Percentiles rank a stretch among this genome's conserved stretches.
These are phyloP conservation scores for Xanthoceras sorbifolium DNA, from an alignment of 345 rosid species.

Conservation along the genomic window DNA sequence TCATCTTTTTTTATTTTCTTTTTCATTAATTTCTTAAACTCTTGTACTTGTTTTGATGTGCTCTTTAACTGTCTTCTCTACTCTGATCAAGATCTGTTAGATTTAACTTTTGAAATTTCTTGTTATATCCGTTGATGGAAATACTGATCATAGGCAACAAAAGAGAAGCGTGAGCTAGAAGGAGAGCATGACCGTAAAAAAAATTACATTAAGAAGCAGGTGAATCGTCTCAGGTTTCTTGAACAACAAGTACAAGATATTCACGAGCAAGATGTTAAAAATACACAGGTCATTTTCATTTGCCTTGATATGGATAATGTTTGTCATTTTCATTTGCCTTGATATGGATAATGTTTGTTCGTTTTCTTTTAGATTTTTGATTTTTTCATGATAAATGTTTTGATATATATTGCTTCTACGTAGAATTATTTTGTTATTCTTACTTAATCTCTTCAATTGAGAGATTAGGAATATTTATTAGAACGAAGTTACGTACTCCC, in stretches of 20 bases:
- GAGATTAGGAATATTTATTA: too few species aligned
- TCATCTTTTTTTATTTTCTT: background rate
- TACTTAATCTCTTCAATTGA: too few species aligned
- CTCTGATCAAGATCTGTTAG: background rate
- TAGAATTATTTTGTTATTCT: too few species aligned
- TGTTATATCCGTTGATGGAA: constrained; percentile 4
- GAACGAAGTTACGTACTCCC: too few species aligned
- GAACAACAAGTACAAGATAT: constrained; percentile 70
- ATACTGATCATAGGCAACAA: constrained; percentile 58
- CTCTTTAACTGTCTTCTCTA: background rate
- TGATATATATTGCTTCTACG: background rate
- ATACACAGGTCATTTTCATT: constrained; percentile 67
- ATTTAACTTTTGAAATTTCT: background rate
- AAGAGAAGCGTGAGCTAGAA: constrained; percentile 57
- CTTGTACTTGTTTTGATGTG: background rate
- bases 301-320: too few species aligned
- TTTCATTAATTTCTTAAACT: background rate
- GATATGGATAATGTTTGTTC: background rate
- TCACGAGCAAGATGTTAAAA: constrained; percentile 65
- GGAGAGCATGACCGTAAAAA: constrained; percentile 49
- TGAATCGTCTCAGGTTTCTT: constrained; percentile 47
- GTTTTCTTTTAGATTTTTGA: background rate
- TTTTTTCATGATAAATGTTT: background rate
- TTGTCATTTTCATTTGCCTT: constrained; percentile 25
- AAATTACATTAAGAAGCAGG: constrained; percentile 43